A percentile compares a stretch with the other conserved stretches of the same genome.
These are phyloP conservation scores for Fraxinus xanthoxyloides DNA, from an alignment of 305 asterid genomes.

Conservation along the genomic window DNA sequence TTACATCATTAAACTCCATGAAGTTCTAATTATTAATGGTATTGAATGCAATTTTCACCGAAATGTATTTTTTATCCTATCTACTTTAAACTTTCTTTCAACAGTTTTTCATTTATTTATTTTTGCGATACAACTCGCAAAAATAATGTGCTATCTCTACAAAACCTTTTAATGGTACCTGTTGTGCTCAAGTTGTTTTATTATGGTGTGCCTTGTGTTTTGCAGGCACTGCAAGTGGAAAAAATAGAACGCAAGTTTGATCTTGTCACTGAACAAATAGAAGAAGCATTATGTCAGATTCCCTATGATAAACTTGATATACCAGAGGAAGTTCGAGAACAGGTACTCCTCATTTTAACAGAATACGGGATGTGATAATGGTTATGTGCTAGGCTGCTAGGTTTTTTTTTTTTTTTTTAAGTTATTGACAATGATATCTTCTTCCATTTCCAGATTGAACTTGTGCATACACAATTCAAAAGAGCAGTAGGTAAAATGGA, in stretches of 20 bases:
- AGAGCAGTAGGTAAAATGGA: slow-evolving; percentile 75
- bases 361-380: not conserved
- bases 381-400: not conserved
- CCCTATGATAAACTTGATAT: slow-evolving; percentile 65
- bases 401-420: not conserved
- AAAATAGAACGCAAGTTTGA: slow-evolving; percentile 62
- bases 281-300: slow-evolving; percentile 64
- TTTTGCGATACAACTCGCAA: not conserved
- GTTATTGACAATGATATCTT: slow-evolving; percentile 9
- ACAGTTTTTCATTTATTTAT: not conserved
- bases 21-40: not conserved
- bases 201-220: not conserved
- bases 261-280: slow-evolving; percentile 59
- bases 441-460: slow-evolving; percentile 56
- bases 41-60: not conserved
- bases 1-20: not conserved
- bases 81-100: not conserved
- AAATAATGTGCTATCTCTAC: not conserved
- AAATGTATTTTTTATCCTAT: not conserved
- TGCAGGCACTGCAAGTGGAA: slow-evolving; percentile 79
- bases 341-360: slow-evolving; percentile 40
- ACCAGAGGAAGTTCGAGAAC: slow-evolving; percentile 91
- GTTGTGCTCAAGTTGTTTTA: slow-evolving; percentile 8
- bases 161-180: not conserved
- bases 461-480: slow-evolving; percentile 80